Evolutionary conservation across 495 filamentous ascomycete species (phyloP).

Genomic region (Hypoxylon cercidicola): DNA sequence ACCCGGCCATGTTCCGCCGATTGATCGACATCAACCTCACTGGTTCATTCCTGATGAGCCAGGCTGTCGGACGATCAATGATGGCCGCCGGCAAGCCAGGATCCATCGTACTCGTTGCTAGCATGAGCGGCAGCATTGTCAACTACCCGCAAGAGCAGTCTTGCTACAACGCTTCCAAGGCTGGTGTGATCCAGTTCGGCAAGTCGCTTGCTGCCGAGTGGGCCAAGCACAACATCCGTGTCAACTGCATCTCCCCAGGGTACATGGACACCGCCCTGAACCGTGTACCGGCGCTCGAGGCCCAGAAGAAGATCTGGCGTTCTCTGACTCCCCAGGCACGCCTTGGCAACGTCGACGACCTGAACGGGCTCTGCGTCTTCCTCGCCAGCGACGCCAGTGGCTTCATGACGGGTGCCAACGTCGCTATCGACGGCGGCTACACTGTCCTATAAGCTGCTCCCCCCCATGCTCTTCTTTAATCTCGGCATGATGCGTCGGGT

Average conservation of each 20-base stretch:
- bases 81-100: slow-evolving; percentile 72
- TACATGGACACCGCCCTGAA: slow-evolving; percentile 85
- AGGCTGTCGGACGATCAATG: slow-evolving; percentile 72
- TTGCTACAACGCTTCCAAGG: slow-evolving; percentile 84
- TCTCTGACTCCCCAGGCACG: slow-evolving; percentile 76
- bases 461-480: slow-evolving; percentile 9
- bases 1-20: slow-evolving; percentile 73
- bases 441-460: slow-evolving; percentile 52
- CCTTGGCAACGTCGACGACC: slow-evolving; percentile 77
- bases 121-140: slow-evolving; percentile 81
- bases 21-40: slow-evolving; percentile 82
- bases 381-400: slow-evolving; percentile 75
- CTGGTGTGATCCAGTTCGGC: slow-evolving; percentile 78
- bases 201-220: slow-evolving; percentile 84
- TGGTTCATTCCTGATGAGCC: slow-evolving; percentile 74
- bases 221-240: slow-evolving; percentile 77
- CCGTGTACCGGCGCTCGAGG: slow-evolving; percentile 75
- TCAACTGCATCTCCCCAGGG: slow-evolving; percentile 81
- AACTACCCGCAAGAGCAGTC: slow-evolving; percentile 83
- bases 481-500: slow-evolving; percentile 16
- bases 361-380: slow-evolving; percentile 82
- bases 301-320: slow-evolving; percentile 83
- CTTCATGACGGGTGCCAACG: slow-evolving; percentile 84
- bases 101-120: slow-evolving; percentile 76
- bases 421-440: slow-evolving; percentile 76